Conservation (phyloP, 148 eudicot genomes). For the Persicaria maculosa region DNA sequence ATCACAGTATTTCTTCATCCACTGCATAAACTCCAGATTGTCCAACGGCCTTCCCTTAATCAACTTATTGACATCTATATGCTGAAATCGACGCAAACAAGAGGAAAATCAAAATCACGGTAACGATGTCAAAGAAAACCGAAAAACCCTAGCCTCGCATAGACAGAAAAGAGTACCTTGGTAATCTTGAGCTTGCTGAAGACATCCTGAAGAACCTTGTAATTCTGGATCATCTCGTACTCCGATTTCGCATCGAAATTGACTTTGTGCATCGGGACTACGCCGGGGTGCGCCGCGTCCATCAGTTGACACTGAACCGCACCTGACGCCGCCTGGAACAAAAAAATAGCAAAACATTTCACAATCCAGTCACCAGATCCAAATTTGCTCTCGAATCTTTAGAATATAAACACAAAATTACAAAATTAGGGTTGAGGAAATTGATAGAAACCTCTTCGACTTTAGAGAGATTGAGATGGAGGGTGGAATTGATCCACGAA, state of each 20-base stretch:
- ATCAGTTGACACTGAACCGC: slow-evolving; percentile 94
- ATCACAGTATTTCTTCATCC: slow-evolving; percentile 95
- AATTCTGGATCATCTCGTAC: slow-evolving; percentile 92
- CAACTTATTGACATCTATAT: slow-evolving; percentile 87
- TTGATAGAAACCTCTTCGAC: slow-evolving; percentile 66
- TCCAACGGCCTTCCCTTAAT: slow-evolving; percentile 84
- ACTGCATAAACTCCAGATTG: slow-evolving; percentile 94
- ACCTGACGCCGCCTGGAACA: slow-evolving; percentile 71
- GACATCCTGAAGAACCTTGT: slow-evolving; percentile 90
- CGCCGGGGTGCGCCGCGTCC: slow-evolving; percentile 86
- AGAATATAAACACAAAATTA: background rate
- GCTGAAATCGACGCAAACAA: slow-evolving; percentile 30
- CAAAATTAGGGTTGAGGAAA: background rate
- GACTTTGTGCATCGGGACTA: slow-evolving; percentile 90
- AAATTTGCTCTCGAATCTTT: background rate
- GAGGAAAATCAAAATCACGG: background rate
- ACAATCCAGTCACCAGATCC: background rate
- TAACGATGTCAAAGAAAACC: background rate
- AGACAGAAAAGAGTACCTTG: slow-evolving; percentile 31
- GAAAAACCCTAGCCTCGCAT: background rate
- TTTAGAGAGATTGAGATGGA: slow-evolving; percentile 79
- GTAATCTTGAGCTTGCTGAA: slow-evolving; percentile 82
- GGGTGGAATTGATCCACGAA: slow-evolving; percentile 83
- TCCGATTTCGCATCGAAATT: slow-evolving; percentile 87
- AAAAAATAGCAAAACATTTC: background rate